phyloP scores from a whole-genome alignment of 108 stramenopile species.

The Nitzschia putrida region DNA sequence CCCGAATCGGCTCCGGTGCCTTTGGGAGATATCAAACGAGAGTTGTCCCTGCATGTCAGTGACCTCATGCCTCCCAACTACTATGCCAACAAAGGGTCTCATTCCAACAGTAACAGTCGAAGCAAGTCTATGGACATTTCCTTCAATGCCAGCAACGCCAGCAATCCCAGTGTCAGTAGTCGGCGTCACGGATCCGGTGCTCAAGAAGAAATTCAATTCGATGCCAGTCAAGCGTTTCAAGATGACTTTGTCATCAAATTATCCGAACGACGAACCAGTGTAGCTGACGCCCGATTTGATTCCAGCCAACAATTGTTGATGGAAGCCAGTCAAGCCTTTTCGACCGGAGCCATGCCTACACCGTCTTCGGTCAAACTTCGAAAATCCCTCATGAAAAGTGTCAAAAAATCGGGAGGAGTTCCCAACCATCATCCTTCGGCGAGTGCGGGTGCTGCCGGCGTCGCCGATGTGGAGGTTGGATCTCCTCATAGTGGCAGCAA shows the following conservation, averaged over 20 bases:
- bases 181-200: not conserved
- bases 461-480: not conserved
- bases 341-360: not conserved
- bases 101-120: too few relatives aligned
- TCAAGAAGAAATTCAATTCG: constrained; percentile 25
- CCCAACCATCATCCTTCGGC: not conserved
- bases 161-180: not conserved
- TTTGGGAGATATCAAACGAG: too few relatives aligned
- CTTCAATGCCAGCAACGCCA: too few relatives aligned
- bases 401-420: not conserved
- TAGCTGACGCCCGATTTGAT: constrained; percentile 10
- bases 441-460: too few relatives aligned
- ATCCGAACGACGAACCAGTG: not conserved
- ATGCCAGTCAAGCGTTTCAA: constrained; percentile 16
- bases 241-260: not conserved
- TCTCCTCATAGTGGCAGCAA: not conserved
- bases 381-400: constrained; percentile 17
- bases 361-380: constrained; percentile 15
- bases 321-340: constrained; percentile 17
- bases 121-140: too few relatives aligned
- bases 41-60: too few relatives aligned
- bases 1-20: too few relatives aligned
- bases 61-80: too few relatives aligned
- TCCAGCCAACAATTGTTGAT: constrained; percentile 18
- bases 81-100: too few relatives aligned